A percentile compares a stretch with the other conserved stretches of the same genome.
Conservation (phyloP, 192 early-diverging fungal genomes). For the Diversispora eburnea region DNA sequence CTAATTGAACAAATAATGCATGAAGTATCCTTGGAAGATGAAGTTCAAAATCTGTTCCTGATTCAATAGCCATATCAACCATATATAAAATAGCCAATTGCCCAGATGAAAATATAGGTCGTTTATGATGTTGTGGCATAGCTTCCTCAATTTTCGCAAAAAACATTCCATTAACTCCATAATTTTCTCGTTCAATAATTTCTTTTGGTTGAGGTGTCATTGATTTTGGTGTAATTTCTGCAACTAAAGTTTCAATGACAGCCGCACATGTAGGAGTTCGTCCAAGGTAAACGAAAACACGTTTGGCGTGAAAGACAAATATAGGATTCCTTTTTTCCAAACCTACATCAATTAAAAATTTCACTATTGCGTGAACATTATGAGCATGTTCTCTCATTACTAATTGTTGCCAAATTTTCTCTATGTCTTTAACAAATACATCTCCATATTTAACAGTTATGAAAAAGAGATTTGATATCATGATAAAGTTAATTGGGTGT, state of each 20-base stretch:
- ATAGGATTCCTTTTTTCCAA: conserved; percentile 74
- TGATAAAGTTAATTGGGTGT: conserved; percentile 46
- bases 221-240: conserved; percentile 65
- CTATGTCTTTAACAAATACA: conserved; percentile 70
- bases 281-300: conserved; percentile 71
- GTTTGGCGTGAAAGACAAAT: conserved; percentile 75
- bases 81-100: conserved; percentile 75
- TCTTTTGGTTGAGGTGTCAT: conserved; percentile 58
- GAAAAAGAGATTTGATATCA: conserved; percentile 77
- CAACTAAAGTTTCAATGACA: conserved; percentile 62
- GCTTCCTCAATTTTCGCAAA: conserved; percentile 70
- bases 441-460: conserved; percentile 81
- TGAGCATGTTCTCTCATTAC: conserved; percentile 54
- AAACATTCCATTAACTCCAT: conserved; percentile 39
- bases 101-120: conserved; percentile 68
- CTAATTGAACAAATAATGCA: conserved; percentile 76
- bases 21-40: conserved; percentile 74
- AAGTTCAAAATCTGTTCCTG: conserved; percentile 56
- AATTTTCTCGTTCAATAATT: conserved; percentile 30
- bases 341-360: conserved; percentile 69
- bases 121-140: conserved; percentile 56
- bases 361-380: conserved; percentile 62
- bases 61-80: conserved; percentile 76
- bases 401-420: conserved; percentile 73
- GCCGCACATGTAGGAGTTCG: conserved; percentile 54